Evolutionary conservation across 2,329 filamentous ascomycete genomes (phyloP).

Genomic region (Leptosphaerulina australis): DNA sequence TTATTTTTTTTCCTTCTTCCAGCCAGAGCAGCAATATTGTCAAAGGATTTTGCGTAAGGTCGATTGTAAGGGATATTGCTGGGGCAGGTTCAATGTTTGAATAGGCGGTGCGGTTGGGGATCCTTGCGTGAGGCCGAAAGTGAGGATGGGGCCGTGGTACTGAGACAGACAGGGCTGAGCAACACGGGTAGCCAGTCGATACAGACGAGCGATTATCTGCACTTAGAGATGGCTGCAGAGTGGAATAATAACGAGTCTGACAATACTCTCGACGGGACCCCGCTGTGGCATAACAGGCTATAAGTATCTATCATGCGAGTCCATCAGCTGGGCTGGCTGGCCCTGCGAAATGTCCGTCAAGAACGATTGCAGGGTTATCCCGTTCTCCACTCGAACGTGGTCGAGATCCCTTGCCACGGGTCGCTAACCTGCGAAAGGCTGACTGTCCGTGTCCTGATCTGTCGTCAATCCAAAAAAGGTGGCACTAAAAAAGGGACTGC

Average conservation of each 20-base stretch:
- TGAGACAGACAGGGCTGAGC: conserved; percentile 11
- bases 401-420: conserved; percentile 15
- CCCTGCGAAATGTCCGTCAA: conserved; percentile 4
- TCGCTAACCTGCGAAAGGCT: conserved; percentile 9
- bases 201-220: conserved; percentile 3
- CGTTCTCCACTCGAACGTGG: conserved; percentile 12
- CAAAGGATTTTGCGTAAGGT: conserved; percentile 1
- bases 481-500: conserved; percentile 11
- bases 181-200: conserved; percentile 5
- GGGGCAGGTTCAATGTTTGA: conserved; percentile 13
- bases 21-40: conserved; percentile 15
- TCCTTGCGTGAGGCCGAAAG: conserved; percentile 15
- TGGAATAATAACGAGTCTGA: neutral
- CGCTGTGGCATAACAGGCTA: conserved; percentile 14
- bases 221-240: neutral
- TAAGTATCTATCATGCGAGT: conserved; percentile 17
- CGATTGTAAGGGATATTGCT: conserved; percentile 9
- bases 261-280: conserved; percentile 1
- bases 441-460: conserved; percentile 1
- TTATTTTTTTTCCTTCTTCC: conserved; percentile 17
- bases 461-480: conserved; percentile 7
- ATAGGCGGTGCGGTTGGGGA: conserved; percentile 11
- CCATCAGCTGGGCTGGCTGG: conserved; percentile 16
- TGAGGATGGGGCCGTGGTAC: conserved; percentile 11
- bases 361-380: conserved; percentile 17